Conservation (phyloP, 1,284 basidiomycete genomes). For the Irpex rosettiformis region DNA sequence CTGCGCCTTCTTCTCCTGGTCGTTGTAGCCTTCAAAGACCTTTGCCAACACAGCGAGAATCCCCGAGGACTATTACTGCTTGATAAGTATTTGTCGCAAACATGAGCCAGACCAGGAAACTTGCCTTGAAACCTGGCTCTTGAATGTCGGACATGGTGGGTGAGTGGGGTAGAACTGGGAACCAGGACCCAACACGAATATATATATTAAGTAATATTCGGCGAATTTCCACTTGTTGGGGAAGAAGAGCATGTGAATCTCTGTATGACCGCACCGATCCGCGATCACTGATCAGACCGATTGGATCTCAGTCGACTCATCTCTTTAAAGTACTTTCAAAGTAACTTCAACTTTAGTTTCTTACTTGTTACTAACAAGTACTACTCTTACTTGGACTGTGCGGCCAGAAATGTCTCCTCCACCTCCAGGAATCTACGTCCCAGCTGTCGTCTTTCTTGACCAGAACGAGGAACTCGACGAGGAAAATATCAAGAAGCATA, state of each 20-base stretch:
- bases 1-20: conserved; percentile 74
- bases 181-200: too few species aligned
- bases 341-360: too few species aligned
- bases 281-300: not conserved
- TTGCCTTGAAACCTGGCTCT: conserved; percentile 35
- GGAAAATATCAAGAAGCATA: conserved; percentile 54
- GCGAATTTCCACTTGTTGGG: not conserved
- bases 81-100: not conserved
- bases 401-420: conserved; percentile 35
- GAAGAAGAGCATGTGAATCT: conserved; percentile 5
- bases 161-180: not conserved
- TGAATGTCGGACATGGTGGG: conserved; percentile 34
- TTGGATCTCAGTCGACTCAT: not conserved
- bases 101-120: not conserved
- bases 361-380: too few species aligned
- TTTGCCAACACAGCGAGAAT: conserved; percentile 59
- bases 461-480: conserved; percentile 65
- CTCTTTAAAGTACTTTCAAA: too few species aligned
- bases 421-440: conserved; percentile 68
- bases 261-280: not conserved
- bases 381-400: too few species aligned
- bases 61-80: conserved; percentile 51
- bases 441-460: conserved; percentile 69
- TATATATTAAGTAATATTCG: too few species aligned
- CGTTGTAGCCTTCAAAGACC: conserved; percentile 64